Evolutionary conservation across 2,329 filamentous ascomycete species (phyloP).

Genomic region (Xylariomycetidae sp.): DNA sequence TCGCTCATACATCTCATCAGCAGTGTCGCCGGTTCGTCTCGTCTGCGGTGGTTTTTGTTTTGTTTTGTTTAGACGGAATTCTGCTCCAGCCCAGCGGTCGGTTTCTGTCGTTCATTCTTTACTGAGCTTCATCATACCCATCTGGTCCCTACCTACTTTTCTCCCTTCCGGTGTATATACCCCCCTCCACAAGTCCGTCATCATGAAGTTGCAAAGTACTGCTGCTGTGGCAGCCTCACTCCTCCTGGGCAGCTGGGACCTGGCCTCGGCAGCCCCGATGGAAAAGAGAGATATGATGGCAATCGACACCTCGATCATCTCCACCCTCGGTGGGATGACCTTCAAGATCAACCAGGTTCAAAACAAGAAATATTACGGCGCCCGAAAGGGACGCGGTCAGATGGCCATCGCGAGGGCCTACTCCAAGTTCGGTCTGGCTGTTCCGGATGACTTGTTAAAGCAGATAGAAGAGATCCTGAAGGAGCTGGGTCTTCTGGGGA

Average conservation of each 20-base stretch:
- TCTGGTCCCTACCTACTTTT: not conserved
- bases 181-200: constrained; percentile 8
- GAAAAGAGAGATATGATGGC: constrained; percentile 13
- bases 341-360: constrained; percentile 34
- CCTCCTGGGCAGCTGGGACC: constrained; percentile 18
- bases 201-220: constrained; percentile 28
- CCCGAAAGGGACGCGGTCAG: constrained; percentile 27
- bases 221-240: constrained; percentile 28
- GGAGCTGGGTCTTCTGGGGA: constrained; percentile 26
- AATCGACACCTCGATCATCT: constrained; percentile 23
- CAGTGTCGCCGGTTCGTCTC: constrained; percentile 13
- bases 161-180: not conserved
- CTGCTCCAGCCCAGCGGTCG: constrained; percentile 5
- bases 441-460: constrained; percentile 28
- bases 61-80: not conserved
- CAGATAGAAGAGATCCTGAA: constrained; percentile 27
- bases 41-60: constrained; percentile 4
- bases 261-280: constrained; percentile 25
- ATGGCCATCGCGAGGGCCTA: constrained; percentile 34
- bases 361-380: constrained; percentile 29
- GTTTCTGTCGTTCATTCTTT: constrained; percentile 5
- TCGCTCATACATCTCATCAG: constrained; percentile 6
- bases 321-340: constrained; percentile 32
- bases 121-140: constrained; percentile 3
- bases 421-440: constrained; percentile 30